A percentile compares a stretch with the other conserved stretches of the same genome.
Conservation (phyloP, 441 rosid species). For the Erodium chrysanthum region DNA sequence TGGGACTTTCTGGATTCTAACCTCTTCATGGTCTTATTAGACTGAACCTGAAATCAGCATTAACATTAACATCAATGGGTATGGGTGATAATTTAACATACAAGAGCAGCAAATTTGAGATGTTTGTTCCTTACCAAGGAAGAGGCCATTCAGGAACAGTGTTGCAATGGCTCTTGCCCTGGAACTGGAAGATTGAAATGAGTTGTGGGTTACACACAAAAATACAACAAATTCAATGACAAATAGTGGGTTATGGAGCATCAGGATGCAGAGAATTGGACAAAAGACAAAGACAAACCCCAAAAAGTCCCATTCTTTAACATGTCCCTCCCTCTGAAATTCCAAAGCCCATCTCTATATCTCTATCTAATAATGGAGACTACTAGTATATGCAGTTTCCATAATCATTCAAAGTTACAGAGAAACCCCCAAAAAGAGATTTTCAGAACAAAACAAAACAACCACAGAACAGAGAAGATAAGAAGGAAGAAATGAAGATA, state of each 20-base stretch:
- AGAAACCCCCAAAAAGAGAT: background rate
- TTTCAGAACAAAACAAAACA: background rate
- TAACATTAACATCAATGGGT: too few relatives aligned
- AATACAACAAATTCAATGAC: background rate
- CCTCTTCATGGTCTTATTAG: constrained; percentile 43
- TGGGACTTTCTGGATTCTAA: constrained; percentile 60
- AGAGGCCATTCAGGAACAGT: background rate
- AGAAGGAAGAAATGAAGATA: background rate
- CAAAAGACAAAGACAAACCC: background rate
- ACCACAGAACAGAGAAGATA: too few relatives aligned
- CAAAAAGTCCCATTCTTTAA: too few relatives aligned
- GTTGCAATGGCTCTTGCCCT: background rate
- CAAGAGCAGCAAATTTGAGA: background rate
- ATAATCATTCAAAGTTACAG: background rate
- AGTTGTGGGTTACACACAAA: background rate
- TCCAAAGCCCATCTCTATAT: too few relatives aligned
- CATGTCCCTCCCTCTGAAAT: too few relatives aligned
- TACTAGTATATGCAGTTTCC: background rate
- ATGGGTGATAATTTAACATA: background rate
- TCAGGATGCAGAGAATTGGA: background rate
- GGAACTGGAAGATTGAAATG: background rate
- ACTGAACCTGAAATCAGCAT: constrained; percentile 28
- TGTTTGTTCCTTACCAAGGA: background rate
- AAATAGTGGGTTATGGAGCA: background rate
- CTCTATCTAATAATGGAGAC: background rate